phyloP scores from a whole-genome alignment of 495 filamentous ascomycete species.

The Penicillium canariense region DNA sequence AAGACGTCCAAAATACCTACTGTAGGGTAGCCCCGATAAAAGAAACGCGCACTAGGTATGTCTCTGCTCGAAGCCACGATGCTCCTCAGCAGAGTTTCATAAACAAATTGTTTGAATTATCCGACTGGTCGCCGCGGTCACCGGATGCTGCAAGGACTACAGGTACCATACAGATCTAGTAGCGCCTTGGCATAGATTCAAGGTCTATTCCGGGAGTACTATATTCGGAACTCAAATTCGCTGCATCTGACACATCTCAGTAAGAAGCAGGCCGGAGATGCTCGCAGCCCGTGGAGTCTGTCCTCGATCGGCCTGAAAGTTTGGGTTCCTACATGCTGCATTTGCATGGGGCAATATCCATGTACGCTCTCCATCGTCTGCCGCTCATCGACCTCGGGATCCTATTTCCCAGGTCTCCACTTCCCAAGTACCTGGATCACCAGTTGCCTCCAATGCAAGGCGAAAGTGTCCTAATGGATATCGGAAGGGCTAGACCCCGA shows the following conservation, averaged over 20 bases:
- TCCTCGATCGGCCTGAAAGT: conserved; percentile 8
- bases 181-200: conserved; percentile 8
- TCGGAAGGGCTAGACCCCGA: not conserved
- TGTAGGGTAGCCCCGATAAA: not conserved
- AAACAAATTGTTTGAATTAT: too few relatives aligned
- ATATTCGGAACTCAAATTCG: conserved; percentile 25
- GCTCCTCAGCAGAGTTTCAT: too few relatives aligned
- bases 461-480: conserved; percentile 10
- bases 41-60: not conserved
- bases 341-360: not conserved
- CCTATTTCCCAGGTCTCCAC: conserved; percentile 9
- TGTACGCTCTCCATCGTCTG: not conserved
- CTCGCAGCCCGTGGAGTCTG: conserved; percentile 20
- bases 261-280: not conserved
- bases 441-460: conserved; percentile 30
- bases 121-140: conserved; percentile 22
- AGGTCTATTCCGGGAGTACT: conserved; percentile 14
- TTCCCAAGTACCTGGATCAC: conserved; percentile 25
- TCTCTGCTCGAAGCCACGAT: too few relatives aligned
- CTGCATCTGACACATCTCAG: conserved; percentile 29
- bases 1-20: not conserved
- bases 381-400: not conserved
- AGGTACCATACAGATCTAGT: conserved; percentile 26
- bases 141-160: conserved; percentile 27
- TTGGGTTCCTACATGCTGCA: conserved; percentile 4